Evolutionary conservation across 345 rosid genomes (phyloP).

Genomic region (Populus euphratica): DNA sequence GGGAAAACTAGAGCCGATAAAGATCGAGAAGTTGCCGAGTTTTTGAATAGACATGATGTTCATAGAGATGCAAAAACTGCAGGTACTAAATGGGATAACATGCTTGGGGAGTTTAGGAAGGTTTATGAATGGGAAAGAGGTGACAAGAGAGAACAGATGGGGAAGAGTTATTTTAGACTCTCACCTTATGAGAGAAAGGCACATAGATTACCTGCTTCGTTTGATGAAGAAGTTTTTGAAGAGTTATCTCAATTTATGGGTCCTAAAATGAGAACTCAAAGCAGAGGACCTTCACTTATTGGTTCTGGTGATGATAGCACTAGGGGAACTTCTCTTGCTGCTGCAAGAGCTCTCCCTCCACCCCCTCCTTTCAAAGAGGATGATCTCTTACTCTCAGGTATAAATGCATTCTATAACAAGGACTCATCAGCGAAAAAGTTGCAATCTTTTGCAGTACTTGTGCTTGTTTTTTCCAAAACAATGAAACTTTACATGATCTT

Average conservation of each 20-base stretch:
- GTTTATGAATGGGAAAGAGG: conserved; percentile 96
- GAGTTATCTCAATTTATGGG: conserved; percentile 95
- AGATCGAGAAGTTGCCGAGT: conserved; percentile 93
- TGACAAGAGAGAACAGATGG: conserved; percentile 60
- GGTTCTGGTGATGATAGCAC: conserved; percentile 30
- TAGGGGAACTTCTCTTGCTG: conserved; percentile 8
- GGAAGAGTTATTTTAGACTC: conserved; percentile 91
- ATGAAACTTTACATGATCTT: background rate
- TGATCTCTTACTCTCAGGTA: conserved; percentile 46
- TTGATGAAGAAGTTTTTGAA: conserved; percentile 92
- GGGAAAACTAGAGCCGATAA: conserved; percentile 93
- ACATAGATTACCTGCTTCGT: conserved; percentile 87
- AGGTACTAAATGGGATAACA: conserved; percentile 98
- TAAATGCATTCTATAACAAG: too few species aligned
- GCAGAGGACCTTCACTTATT: conserved; percentile 26
- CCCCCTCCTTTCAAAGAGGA: conserved; percentile 64
- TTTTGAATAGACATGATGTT: conserved; percentile 66
- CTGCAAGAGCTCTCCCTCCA: conserved; percentile 44
- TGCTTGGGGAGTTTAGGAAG: conserved; percentile 95
- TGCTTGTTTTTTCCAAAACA: background rate
- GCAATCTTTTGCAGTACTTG: background rate
- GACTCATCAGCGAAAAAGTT: background rate
- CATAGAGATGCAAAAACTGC: conserved; percentile 91
- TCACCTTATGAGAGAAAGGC: conserved; percentile 90
- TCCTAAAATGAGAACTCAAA: conserved; percentile 58